phyloP scores from a whole-genome alignment of 2,329 filamentous ascomycete genomes.

The Penicillium glabrum region DNA sequence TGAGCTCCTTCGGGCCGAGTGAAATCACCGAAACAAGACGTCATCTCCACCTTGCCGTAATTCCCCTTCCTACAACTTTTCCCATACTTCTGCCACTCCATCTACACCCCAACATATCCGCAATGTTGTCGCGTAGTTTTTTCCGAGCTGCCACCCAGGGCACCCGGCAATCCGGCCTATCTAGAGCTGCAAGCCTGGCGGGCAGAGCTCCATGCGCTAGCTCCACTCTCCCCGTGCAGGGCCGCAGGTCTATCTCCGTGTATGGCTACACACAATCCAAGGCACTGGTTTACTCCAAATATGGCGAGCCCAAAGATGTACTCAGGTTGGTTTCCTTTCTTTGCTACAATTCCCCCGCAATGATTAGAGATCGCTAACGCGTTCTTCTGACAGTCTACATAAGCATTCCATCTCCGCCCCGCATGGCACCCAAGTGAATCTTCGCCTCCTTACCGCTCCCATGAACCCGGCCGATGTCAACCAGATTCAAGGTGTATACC shows the following conservation, averaged over 20 bases:
- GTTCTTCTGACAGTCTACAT: conserved; percentile 38
- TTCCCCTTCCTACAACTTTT: conserved; percentile 2
- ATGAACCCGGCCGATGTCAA: conserved; percentile 99
- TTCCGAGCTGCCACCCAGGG: conserved; percentile 21
- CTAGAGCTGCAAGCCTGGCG: conserved; percentile 9
- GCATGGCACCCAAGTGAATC: conserved; percentile 65
- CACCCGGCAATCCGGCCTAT: conserved; percentile 10
- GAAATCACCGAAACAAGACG: conserved; percentile 4
- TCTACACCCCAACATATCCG: conserved; percentile 2
- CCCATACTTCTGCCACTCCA: neutral
- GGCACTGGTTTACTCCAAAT: conserved; percentile 49
- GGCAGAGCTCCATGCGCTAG: conserved; percentile 14
- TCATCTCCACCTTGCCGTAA: conserved; percentile 5
- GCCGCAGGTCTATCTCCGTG: conserved; percentile 43
- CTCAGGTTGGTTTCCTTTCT: conserved; percentile 34
- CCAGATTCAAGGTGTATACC: conserved; percentile 95
- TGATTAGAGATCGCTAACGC: neutral
- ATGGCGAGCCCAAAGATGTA: conserved; percentile 51
- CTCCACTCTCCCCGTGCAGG: conserved; percentile 15
- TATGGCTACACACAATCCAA: conserved; percentile 54
- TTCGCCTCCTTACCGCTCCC: conserved; percentile 85
- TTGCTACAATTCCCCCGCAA: neutral
- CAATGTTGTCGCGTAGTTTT: conserved; percentile 31
- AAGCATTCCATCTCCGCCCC: conserved; percentile 51
- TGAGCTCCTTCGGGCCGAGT: conserved; percentile 9